Evolutionary conservation across 495 filamentous ascomycete genomes (phyloP).

Genomic region (Penicillium argentinense): DNA sequence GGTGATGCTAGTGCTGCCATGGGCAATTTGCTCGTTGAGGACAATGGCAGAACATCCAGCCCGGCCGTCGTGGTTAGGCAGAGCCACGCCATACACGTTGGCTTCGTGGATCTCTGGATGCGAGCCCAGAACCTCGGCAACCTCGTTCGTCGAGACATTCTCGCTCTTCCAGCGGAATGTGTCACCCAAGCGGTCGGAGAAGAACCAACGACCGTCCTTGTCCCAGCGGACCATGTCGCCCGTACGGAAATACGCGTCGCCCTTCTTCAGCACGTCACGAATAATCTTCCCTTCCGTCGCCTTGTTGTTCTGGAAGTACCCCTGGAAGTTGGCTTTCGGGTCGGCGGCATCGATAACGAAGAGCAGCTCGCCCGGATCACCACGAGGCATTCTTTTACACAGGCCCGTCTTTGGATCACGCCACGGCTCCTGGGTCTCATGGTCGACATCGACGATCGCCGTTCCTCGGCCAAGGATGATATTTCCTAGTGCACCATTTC

Average conservation of each 20-base stretch:
- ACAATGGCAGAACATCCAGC: slow-evolving; percentile 79
- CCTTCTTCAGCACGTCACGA: slow-evolving; percentile 72
- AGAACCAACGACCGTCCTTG: slow-evolving; percentile 72
- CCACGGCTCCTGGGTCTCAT: slow-evolving; percentile 65
- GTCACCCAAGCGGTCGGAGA: slow-evolving; percentile 88
- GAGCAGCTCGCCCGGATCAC: slow-evolving; percentile 79
- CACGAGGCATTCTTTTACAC: slow-evolving; percentile 57
- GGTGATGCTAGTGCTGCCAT: slow-evolving; percentile 21
- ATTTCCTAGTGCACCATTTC: slow-evolving; percentile 63
- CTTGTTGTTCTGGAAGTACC: slow-evolving; percentile 76
- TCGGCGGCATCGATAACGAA: slow-evolving; percentile 68
- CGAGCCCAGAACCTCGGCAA: slow-evolving; percentile 64
- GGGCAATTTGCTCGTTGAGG: slow-evolving; percentile 44
- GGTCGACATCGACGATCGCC: slow-evolving; percentile 72
- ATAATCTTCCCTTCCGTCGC: slow-evolving; percentile 80
- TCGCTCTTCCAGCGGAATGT: slow-evolving; percentile 96
- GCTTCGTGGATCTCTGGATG: slow-evolving; percentile 71
- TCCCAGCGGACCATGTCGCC: slow-evolving; percentile 80
- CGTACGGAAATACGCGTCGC: slow-evolving; percentile 83
- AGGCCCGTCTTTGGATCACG: slow-evolving; percentile 73
- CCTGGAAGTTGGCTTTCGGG: slow-evolving; percentile 70
- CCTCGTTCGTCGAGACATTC: slow-evolving; percentile 85
- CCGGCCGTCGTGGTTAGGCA: slow-evolving; percentile 83
- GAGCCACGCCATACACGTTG: slow-evolving; percentile 83
- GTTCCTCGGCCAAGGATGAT: slow-evolving; percentile 49